Conservation (phyloP, 2,329 filamentous ascomycete genomes). For the Pseudogymnoascus sp. region DNA sequence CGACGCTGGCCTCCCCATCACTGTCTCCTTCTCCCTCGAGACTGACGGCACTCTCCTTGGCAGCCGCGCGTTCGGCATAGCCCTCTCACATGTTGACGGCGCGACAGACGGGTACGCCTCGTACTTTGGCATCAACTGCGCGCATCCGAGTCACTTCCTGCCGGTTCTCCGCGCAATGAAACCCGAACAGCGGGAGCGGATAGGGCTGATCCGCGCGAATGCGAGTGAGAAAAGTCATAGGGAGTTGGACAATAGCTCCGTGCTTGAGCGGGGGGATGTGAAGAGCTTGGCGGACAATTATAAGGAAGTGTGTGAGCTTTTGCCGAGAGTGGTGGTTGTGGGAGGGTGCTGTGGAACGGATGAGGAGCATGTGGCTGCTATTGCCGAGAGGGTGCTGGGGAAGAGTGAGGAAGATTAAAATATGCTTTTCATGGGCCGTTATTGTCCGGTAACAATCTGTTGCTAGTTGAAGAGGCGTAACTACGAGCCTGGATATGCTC, state of each 20-base stretch:
- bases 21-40: conserved; percentile 6
- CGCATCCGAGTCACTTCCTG: background rate
- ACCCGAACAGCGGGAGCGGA: background rate
- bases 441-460: background rate
- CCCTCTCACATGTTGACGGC: background rate
- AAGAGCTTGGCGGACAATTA: background rate
- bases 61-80: background rate
- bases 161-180: background rate
- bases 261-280: background rate
- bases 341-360: conserved; percentile 17
- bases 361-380: conserved; percentile 15
- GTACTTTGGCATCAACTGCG: background rate
- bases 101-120: background rate
- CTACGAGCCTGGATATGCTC: background rate
- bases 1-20: background rate
- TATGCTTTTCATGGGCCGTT: background rate
- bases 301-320: background rate
- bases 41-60: background rate
- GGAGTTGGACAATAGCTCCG: background rate
- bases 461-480: conserved; percentile 5
- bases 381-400: conserved; percentile 8
- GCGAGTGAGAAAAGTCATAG: background rate
- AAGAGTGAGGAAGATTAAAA: background rate
- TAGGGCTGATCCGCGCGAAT: background rate
- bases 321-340: conserved; percentile 13